A percentile compares a stretch with the other conserved stretches of the same genome.
phyloP scores from a whole-genome alignment of 352 stramenopile species.

The Bremia lactucae region DNA sequence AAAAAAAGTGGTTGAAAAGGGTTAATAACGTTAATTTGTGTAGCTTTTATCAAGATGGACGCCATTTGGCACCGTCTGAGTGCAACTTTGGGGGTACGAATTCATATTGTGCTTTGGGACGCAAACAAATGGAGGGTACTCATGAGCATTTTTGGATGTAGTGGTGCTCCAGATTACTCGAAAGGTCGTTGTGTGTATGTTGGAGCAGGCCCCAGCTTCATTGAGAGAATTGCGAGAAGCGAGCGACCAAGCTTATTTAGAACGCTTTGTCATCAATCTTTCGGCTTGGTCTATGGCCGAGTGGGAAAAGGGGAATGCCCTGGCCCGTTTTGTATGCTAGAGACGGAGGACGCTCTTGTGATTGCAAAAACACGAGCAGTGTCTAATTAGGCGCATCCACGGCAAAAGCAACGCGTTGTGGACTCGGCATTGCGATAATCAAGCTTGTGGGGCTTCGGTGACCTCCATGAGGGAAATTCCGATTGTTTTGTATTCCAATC shows the following conservation, averaged over 20 bases:
- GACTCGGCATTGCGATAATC: conserved; percentile 14
- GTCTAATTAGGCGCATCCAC: conserved; percentile 2
- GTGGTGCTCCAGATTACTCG: conserved; percentile 67
- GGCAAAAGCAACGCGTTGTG: conserved; percentile 12
- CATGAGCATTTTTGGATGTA: conserved; percentile 12
- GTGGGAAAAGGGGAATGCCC: conserved; percentile 64
- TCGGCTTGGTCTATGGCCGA: conserved; percentile 41
- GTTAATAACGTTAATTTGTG: neutral
- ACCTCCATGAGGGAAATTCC: no score
- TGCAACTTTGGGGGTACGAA: conserved; percentile 66
- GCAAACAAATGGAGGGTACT: neutral
- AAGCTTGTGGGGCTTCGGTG: no score
- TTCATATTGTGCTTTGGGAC: neutral
- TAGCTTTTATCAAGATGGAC: conserved; percentile 79
- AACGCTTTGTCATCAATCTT: conserved; percentile 55
- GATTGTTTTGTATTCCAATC: no score
- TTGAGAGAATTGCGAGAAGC: conserved; percentile 44
- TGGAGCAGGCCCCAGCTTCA: conserved; percentile 38
- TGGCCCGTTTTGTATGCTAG: conserved; percentile 47
- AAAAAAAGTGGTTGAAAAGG: neutral
- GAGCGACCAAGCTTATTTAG: conserved; percentile 50
- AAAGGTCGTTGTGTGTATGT: conserved; percentile 44
- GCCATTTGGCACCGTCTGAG: conserved; percentile 66
- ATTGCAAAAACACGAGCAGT: conserved; percentile 15
- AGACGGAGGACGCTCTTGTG: conserved; percentile 46